These are phyloP conservation scores for Massospora cicadina DNA, from an alignment of 371 early-diverging fungal species.

Conservation along the genomic window DNA sequence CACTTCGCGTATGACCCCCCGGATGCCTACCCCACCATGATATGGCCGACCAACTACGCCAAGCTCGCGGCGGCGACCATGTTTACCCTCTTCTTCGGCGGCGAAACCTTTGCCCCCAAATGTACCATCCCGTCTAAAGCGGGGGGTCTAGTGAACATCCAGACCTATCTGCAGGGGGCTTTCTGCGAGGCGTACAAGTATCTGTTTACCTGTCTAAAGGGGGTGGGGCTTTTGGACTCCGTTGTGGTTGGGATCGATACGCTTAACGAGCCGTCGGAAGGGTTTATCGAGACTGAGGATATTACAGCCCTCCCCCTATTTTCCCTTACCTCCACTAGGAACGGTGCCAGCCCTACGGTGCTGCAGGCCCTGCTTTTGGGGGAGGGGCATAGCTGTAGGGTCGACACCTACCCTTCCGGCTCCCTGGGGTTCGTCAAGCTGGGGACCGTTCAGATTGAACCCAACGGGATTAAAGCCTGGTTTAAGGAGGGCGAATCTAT, in stretches of 20 bases:
- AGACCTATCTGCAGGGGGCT: slow-evolving; percentile 48
- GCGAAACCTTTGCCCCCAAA: slow-evolving; percentile 47
- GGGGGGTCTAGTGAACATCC: slow-evolving; percentile 27
- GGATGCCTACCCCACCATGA: slow-evolving; percentile 51
- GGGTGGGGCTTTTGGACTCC: slow-evolving; percentile 24
- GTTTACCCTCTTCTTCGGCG: slow-evolving; percentile 72
- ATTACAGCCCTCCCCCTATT: slow-evolving; percentile 23
- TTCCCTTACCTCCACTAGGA: slow-evolving; percentile 28
- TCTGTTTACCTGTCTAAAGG: slow-evolving; percentile 25
- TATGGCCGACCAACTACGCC: slow-evolving; percentile 74
- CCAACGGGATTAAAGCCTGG: slow-evolving; percentile 31
- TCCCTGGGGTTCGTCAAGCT: slow-evolving; percentile 34
- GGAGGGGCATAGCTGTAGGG: slow-evolving; percentile 27
- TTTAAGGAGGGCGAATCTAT: slow-evolving; percentile 23
- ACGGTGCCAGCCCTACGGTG: slow-evolving; percentile 39
- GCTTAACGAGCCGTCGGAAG: slow-evolving; percentile 54
- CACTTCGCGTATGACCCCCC: slow-evolving; percentile 43
- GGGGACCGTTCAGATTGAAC: slow-evolving; percentile 25
- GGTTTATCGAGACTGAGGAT: slow-evolving; percentile 31
- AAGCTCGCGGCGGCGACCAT: slow-evolving; percentile 67
- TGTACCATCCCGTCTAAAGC: slow-evolving; percentile 25
- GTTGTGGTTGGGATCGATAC: slow-evolving; percentile 55
- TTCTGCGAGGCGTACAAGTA: slow-evolving; percentile 31
- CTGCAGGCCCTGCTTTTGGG: slow-evolving; percentile 44
- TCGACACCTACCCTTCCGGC: slow-evolving; percentile 34